Base-by-base conservation (phyloP, 805 yeast species). In the Pichia manshurica region DNA sequence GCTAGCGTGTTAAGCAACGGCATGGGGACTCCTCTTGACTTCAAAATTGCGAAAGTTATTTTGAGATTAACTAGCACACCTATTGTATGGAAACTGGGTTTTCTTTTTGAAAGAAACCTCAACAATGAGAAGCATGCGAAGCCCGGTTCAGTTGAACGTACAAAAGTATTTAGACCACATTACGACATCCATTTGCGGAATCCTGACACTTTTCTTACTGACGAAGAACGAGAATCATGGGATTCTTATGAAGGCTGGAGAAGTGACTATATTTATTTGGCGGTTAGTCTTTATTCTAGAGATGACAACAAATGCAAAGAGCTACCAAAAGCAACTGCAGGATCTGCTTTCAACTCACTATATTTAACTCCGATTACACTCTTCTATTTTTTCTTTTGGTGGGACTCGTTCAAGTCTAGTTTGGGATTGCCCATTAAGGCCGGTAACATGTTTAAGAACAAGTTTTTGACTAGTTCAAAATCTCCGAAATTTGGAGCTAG, bases 231-330 rank as follows among this genome's bases (percentile, higher is more conserved):
- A 16, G 66, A 62, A 0, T 57, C 59, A 2, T 89, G 89, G 67
- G 98, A 91, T 65, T 87, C 96, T 0, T 91, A 83, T 61, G 66
- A 64, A 12, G 88, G 84, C 0, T 93, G 81, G 69, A 69, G 98
- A 60, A 84, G 95, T 53, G 82, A 88, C 47, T 90, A 79, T 60
- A 71, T 91, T 10, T 96, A 88, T 60, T 61, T 86, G 71, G 78
- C 89, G 0, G 67, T 85, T 34, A 66, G 78, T 0, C 68, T 85
- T 29, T 57, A 68, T 3, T 78, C 85, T 7, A 64, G 66, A 20
- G 46, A 52, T 23, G 50, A 51, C 7, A 45, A 46, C 25, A 49
- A 48, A 10, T 39, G 44, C 19, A 21, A 44, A 19, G 50, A 49
- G 5, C 35, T 50, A 25, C 50, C 53, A 1, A 19, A 35, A 2